phyloP scores from a whole-genome alignment of 805 yeast genomes.

The Schwanniomyces yamadae region DNA sequence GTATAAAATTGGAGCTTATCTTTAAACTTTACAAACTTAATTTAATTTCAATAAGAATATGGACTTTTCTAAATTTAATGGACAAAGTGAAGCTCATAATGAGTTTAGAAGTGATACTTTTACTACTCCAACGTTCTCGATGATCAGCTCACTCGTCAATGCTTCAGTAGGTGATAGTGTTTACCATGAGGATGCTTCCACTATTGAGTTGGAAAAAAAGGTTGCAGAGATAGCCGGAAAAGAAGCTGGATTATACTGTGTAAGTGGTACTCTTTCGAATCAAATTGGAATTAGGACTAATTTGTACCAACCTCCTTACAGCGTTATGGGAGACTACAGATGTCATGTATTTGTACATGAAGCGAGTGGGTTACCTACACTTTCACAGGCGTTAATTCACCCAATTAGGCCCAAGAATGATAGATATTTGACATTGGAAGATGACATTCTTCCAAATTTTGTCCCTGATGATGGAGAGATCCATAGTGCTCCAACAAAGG shows the following conservation, averaged over 20 bases:
- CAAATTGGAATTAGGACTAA: constrained; percentile 40
- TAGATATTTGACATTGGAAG: constrained; percentile 35
- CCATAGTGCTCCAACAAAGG: constrained; percentile 44
- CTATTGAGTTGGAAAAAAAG: constrained; percentile 32
- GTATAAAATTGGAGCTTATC: no score
- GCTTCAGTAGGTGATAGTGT: constrained; percentile 44
- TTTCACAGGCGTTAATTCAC: constrained; percentile 43
- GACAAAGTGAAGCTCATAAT: constrained; percentile 28
- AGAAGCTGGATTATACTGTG: constrained; percentile 40
- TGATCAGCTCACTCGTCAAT: constrained; percentile 52
- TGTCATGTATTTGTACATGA: constrained; percentile 38
- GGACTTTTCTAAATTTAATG: constrained; percentile 15
- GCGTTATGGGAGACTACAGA: constrained; percentile 38
- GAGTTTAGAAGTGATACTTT: constrained; percentile 70
- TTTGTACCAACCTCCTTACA: constrained; percentile 42
- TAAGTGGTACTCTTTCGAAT: constrained; percentile 42
- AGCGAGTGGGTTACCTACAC: constrained; percentile 44
- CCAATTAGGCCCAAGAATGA: constrained; percentile 37
- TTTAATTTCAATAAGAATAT: constrained; percentile 1
- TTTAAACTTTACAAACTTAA: no score
- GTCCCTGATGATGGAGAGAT: constrained; percentile 46
- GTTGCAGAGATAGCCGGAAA: constrained; percentile 39
- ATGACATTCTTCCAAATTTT: constrained; percentile 35
- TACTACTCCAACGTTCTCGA: constrained; percentile 78
- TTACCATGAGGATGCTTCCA: constrained; percentile 39